These are phyloP conservation scores for Prunus mume DNA, from an alignment of 306 rosid species.

Conservation along the genomic window DNA sequence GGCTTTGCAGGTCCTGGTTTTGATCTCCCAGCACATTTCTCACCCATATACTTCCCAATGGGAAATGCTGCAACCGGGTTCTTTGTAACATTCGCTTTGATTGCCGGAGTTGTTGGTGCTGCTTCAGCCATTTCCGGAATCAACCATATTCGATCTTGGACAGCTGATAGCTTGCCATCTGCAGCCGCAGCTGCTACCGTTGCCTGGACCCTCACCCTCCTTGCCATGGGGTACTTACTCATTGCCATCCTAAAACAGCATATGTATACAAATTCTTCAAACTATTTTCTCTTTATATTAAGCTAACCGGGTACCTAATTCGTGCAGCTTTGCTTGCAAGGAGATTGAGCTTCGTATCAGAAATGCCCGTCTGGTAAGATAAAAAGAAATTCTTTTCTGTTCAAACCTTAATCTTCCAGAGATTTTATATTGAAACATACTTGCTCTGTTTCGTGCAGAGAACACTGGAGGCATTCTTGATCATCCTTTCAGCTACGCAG, in stretches of 20 bases:
- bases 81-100: constrained; percentile 75
- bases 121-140: constrained; percentile 68
- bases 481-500: constrained; percentile 88
- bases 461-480: constrained; percentile 93
- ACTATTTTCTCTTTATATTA: constrained; percentile 6
- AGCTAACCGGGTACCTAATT: constrained; percentile 5
- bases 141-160: constrained; percentile 81
- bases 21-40: constrained; percentile 79
- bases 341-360: constrained; percentile 74
- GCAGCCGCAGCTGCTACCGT: constrained; percentile 72
- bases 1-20: constrained; percentile 53
- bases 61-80: constrained; percentile 99
- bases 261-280: background rate
- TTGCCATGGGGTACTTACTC: constrained; percentile 76
- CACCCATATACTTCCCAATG: constrained; percentile 89
- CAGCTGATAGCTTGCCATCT: constrained; percentile 69
- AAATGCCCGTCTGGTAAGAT: constrained; percentile 79
- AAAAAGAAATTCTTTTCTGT: background rate
- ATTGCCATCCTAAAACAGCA: background rate
- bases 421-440: background rate
- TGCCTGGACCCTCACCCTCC: constrained; percentile 91
- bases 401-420: background rate
- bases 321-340: constrained; percentile 79
- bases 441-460: constrained; percentile 40
- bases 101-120: constrained; percentile 85